Conservation (phyloP, 352 stramenopile species). For the Phytophthora boehmeriae region DNA sequence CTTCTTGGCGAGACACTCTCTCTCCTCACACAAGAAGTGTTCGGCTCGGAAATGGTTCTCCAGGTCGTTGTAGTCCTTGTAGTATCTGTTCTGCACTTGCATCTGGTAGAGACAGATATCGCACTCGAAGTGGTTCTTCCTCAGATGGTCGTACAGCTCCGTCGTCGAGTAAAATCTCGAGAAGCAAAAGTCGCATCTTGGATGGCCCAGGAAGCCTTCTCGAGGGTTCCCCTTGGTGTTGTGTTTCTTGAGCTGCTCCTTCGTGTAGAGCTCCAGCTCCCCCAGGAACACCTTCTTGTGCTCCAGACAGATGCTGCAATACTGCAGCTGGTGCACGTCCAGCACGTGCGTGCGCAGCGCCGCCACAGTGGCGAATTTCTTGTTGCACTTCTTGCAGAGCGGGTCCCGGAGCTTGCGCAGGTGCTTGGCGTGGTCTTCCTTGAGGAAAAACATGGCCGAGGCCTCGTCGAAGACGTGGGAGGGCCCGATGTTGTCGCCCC, state of each 20-base stretch:
- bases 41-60: constrained; percentile 91
- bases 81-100: constrained; percentile 89
- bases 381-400: constrained; percentile 72
- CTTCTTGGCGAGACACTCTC: constrained; percentile 79
- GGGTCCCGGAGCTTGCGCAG: constrained; percentile 77
- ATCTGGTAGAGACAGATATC: constrained; percentile 86
- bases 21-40: constrained; percentile 90
- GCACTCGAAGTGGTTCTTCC: constrained; percentile 93
- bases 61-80: constrained; percentile 92
- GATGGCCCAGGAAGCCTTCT: constrained; percentile 87
- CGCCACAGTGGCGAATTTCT: constrained; percentile 70
- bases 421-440: constrained; percentile 59
- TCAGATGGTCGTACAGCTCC: constrained; percentile 89
- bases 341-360: constrained; percentile 77
- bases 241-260: constrained; percentile 83
- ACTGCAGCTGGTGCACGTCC: constrained; percentile 77
- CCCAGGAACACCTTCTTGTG: constrained; percentile 90
- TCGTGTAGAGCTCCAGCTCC: constrained; percentile 78
- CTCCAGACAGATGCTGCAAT: constrained; percentile 86
- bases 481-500: constrained; percentile 90
- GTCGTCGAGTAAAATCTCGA: constrained; percentile 86
- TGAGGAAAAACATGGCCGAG: constrained; percentile 89
- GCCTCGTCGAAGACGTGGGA: constrained; percentile 84
- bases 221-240: constrained; percentile 66
- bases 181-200: constrained; percentile 90